These are phyloP conservation scores for Diatrype stigma DNA, from an alignment of 2,329 filamentous ascomycete genomes.

Conservation along the genomic window DNA sequence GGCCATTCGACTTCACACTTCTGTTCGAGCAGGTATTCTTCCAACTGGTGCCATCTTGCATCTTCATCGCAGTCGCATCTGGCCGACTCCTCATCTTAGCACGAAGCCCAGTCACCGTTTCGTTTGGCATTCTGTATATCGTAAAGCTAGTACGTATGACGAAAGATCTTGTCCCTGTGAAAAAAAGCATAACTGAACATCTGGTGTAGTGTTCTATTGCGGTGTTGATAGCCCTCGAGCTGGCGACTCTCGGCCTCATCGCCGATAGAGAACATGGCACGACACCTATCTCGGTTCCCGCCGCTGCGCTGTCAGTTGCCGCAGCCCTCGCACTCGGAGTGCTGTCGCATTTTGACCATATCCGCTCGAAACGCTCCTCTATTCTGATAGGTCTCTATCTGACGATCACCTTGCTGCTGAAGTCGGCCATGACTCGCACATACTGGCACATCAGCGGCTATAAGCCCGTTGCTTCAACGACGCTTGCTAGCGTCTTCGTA, in stretches of 20 bases:
- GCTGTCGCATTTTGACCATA: conserved; percentile 13
- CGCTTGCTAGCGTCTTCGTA: conserved; percentile 7
- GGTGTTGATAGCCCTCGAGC: conserved; percentile 5
- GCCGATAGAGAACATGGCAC: not conserved
- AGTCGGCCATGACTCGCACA: conserved; percentile 11
- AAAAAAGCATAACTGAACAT: conserved; percentile 1
- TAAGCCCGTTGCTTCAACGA: conserved; percentile 4
- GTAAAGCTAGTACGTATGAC: conserved; percentile 7
- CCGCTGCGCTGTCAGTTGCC: conserved; percentile 8
- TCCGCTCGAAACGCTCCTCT: conserved; percentile 10
- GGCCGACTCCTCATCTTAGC: conserved; percentile 5
- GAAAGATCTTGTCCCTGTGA: not conserved
- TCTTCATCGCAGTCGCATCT: conserved; percentile 7
- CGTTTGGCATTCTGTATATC: conserved; percentile 6
- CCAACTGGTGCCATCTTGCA: conserved; percentile 7
- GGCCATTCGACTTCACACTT: conserved; percentile 13
- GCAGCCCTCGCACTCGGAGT: conserved; percentile 5
- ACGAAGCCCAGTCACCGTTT: conserved; percentile 1
- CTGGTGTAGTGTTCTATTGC: conserved; percentile 3
- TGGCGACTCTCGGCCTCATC: conserved; percentile 3
- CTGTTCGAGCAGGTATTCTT: conserved; percentile 14
- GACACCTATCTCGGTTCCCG: conserved; percentile 6
- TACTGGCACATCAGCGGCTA: conserved; percentile 11
- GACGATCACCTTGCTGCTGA: conserved; percentile 7
- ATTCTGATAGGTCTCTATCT: conserved; percentile 11